A percentile compares a stretch with the other conserved stretches of the same genome.
These are phyloP conservation scores for Tuber calosporum DNA, from an alignment of 495 filamentous ascomycete genomes.

Conservation along the genomic window DNA sequence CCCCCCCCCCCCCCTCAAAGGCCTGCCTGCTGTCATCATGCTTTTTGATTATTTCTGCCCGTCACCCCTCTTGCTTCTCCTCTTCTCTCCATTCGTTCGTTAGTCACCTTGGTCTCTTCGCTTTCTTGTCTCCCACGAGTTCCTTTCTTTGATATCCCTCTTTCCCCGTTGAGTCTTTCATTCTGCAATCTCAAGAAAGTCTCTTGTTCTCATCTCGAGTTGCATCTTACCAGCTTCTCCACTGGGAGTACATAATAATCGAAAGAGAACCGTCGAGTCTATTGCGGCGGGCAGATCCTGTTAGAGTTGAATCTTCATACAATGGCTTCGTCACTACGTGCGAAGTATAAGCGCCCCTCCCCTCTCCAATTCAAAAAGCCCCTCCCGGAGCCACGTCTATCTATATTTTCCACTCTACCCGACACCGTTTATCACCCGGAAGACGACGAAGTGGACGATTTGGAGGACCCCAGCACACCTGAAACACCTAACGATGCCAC, in stretches of 20 bases:
- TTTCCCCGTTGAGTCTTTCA: background rate
- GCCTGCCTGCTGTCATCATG: constrained; percentile 29
- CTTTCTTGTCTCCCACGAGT: background rate
- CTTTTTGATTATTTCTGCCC: constrained; percentile 9
- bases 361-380: constrained; percentile 18
- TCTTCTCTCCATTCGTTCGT: constrained; percentile 12
- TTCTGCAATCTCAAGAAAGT: background rate
- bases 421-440: constrained; percentile 32
- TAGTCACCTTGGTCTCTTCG: background rate
- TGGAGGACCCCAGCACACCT: constrained; percentile 3
- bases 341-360: constrained; percentile 17
- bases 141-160: background rate
- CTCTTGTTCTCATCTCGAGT: background rate
- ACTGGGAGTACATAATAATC: background rate
- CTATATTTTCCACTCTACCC: constrained; percentile 16
- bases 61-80: constrained; percentile 7
- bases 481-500: constrained; percentile 4
- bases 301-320: background rate
- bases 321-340: constrained; percentile 2
- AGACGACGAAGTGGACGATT: constrained; percentile 25
- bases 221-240: background rate
- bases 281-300: background rate
- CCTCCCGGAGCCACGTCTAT: constrained; percentile 17
- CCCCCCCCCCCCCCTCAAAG: background rate
- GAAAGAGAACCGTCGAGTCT: background rate